Evolutionary conservation across 441 rosid genomes (phyloP).

Genomic region (Jatropha podagrica): DNA sequence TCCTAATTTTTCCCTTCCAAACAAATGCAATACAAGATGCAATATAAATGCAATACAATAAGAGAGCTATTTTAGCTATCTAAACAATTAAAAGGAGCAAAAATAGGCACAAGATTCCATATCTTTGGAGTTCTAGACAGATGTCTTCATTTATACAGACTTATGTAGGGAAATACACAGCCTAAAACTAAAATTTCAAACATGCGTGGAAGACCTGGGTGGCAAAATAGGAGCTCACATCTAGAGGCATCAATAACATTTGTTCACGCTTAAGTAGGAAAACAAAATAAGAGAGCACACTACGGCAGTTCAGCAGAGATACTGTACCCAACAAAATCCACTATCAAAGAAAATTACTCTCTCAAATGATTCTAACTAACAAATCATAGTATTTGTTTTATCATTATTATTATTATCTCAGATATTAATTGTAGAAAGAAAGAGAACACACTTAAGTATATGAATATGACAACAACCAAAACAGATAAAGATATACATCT

Average conservation of each 20-base stretch:
- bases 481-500: not conserved
- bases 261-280: not conserved
- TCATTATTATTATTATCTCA: no score
- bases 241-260: not conserved
- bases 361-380: not conserved
- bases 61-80: not conserved
- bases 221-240: not conserved
- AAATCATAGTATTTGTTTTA: no score
- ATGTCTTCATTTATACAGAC: not conserved
- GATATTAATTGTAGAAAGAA: not conserved
- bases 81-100: not conserved
- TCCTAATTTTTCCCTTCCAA: not conserved
- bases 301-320: not conserved
- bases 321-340: not conserved
- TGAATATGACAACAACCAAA: not conserved
- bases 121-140: not conserved
- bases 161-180: not conserved
- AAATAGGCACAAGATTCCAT: not conserved
- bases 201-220: not conserved
- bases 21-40: not conserved
- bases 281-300: not conserved
- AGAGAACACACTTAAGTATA: not conserved
- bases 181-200: not conserved
- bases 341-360: not conserved
- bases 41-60: not conserved